Evolutionary conservation across 2,329 filamentous ascomycete species (phyloP).

Genomic region (Onygena corvina): DNA sequence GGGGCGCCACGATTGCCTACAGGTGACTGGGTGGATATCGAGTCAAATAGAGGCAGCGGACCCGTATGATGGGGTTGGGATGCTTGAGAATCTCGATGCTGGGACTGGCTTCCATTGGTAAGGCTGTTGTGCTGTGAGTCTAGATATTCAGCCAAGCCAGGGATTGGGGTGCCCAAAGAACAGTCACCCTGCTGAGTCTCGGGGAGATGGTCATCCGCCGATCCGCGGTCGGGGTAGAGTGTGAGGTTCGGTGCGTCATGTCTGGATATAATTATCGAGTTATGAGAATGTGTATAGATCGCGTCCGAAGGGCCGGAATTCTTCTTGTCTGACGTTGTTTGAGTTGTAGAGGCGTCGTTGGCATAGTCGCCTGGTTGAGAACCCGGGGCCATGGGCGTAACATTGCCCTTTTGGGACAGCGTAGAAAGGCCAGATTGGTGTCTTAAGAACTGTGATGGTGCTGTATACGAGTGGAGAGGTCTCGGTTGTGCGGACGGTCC

Average conservation of each 20-base stretch:
- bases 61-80: constrained; percentile 28
- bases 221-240: constrained; percentile 38
- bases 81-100: constrained; percentile 22
- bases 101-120: constrained; percentile 24
- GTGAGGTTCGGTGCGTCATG: constrained; percentile 45
- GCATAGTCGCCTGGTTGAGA: constrained; percentile 51
- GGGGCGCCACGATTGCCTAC: neutral
- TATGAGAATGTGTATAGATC: constrained; percentile 57
- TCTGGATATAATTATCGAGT: constrained; percentile 29
- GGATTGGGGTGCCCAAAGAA: constrained; percentile 21
- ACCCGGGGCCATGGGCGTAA: constrained; percentile 47
- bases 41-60: constrained; percentile 27
- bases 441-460: constrained; percentile 35
- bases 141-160: constrained; percentile 20
- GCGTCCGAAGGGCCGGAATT: constrained; percentile 63
- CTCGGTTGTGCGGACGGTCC: constrained; percentile 40
- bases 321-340: constrained; percentile 67
- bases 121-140: constrained; percentile 24
- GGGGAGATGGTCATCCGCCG: constrained; percentile 48
- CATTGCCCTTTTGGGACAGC: constrained; percentile 40
- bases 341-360: constrained; percentile 85
- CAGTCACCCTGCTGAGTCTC: constrained; percentile 48
- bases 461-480: constrained; percentile 36
- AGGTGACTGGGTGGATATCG: constrained; percentile 8
- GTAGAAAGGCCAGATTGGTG: constrained; percentile 36